Evolutionary conservation across 1,284 basidiomycete genomes (phyloP).

Genomic region (Ceratobasidium papillatum): DNA sequence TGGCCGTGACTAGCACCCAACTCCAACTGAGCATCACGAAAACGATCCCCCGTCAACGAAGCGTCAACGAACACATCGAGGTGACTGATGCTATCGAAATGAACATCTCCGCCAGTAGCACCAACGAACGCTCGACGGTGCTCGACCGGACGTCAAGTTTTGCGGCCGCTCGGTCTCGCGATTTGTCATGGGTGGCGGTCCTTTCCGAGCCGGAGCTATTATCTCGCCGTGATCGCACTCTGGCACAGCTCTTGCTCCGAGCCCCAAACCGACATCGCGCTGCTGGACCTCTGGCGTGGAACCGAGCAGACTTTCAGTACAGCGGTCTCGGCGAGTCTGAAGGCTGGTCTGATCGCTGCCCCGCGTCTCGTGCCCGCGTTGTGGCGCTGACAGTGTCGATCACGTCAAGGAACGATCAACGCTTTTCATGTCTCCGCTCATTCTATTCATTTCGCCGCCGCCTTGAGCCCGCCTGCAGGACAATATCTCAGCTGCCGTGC

Average conservation of each 20-base stretch:
- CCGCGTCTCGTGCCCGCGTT: background rate
- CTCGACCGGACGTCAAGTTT: background rate
- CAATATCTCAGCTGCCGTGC: constrained; percentile 52
- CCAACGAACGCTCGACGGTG: background rate
- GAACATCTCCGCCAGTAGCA: constrained; percentile 32
- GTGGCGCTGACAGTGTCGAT: constrained; percentile 1
- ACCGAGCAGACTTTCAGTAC: too few relatives aligned
- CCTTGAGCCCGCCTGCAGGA: background rate
- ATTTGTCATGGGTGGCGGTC: too few relatives aligned
- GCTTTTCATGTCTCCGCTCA: background rate
- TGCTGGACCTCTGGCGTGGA: too few relatives aligned
- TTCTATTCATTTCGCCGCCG: background rate
- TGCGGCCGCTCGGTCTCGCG: too few relatives aligned
- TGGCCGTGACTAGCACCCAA: too few relatives aligned
- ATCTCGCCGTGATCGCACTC: too few relatives aligned
- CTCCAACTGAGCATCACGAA: too few relatives aligned
- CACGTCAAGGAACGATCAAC: background rate
- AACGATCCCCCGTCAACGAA: background rate
- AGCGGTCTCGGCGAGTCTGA: too few relatives aligned
- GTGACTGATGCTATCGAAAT: background rate
- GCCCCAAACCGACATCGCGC: background rate
- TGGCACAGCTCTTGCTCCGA: background rate
- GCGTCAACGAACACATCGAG: background rate
- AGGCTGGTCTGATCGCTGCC: background rate
- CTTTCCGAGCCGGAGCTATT: too few relatives aligned